phyloP scores from a whole-genome alignment of 305 asterid genomes.

The Fraxinus sp. region DNA sequence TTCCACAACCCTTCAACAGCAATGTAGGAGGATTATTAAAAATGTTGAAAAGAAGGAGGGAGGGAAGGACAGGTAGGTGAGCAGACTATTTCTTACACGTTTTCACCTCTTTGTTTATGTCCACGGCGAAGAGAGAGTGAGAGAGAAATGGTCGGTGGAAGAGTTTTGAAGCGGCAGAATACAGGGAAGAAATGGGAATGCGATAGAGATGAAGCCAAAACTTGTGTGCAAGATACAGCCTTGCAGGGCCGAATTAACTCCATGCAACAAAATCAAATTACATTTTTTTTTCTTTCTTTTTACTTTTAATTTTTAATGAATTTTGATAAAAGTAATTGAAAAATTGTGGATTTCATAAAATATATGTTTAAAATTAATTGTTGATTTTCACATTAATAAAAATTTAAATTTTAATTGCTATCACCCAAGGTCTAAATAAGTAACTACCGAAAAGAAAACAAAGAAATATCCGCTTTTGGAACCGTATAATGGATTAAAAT shows the following conservation, averaged over 20 bases:
- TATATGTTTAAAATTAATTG: no score
- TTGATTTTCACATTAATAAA: no score
- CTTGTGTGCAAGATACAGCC: background rate
- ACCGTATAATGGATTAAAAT: no score
- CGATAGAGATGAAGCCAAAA: background rate
- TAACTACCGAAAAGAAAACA: no score
- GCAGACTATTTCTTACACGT: conserved; percentile 29
- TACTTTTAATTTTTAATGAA: background rate
- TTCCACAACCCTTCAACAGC: background rate
- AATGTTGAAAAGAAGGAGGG: conserved; percentile 17
- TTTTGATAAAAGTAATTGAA: no score
- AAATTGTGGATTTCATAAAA: no score
- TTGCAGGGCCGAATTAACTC: background rate
- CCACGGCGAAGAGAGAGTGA: background rate
- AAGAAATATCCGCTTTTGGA: no score
- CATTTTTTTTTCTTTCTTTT: background rate
- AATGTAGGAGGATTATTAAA: conserved; percentile 12
- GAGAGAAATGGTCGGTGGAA: background rate
- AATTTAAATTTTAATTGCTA: no score
- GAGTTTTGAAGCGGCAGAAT: background rate
- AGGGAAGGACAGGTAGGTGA: conserved; percentile 30
- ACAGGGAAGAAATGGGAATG: background rate
- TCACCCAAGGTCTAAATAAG: no score
- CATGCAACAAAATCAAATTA: background rate
- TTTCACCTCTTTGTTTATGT: conserved; percentile 21